Percentiles rank a stretch among this genome's conserved stretches.
Conservation (phyloP, 164 flowering plant genomes). For the Magnolia kwangsiensis region DNA sequence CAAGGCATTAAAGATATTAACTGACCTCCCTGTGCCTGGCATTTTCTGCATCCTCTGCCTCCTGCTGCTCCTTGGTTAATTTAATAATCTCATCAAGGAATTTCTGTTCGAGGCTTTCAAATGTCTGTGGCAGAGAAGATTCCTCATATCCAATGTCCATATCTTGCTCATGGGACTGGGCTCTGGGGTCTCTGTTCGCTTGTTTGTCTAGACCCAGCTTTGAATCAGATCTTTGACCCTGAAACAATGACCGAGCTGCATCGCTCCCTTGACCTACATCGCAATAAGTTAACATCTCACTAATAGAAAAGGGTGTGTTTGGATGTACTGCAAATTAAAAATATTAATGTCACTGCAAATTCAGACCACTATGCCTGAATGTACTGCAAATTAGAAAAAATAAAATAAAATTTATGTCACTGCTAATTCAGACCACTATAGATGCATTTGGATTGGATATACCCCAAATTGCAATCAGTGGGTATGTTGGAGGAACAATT, state of each 20-base stretch:
- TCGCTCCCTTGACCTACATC: conserved; percentile 47
- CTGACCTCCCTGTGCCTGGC: conserved; percentile 71
- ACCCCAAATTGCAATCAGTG: no score
- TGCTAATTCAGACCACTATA: no score
- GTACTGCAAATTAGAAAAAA: no score
- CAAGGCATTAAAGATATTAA: neutral
- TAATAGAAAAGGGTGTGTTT: no score
- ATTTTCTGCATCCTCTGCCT: conserved; percentile 72
- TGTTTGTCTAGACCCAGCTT: conserved; percentile 38
- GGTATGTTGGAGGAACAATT: no score
- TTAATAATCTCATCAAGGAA: conserved; percentile 54
- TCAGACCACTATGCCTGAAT: no score
- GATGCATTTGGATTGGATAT: no score
- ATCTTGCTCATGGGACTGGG: conserved; percentile 42
- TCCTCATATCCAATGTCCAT: conserved; percentile 58
- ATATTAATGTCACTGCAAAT: no score
- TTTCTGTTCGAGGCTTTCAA: conserved; percentile 57
- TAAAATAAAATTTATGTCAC: no score
- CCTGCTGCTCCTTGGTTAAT: conserved; percentile 55
- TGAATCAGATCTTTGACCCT: conserved; percentile 40
- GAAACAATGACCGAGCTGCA: conserved; percentile 43
- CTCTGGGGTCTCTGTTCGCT: conserved; percentile 36
- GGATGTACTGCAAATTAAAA: no score
- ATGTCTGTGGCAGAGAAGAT: conserved; percentile 28
- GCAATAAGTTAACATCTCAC: neutral